These are phyloP conservation scores for Theileria orientalis DNA, from an alignment of 169 alveolate species.

Conservation along the genomic window DNA sequence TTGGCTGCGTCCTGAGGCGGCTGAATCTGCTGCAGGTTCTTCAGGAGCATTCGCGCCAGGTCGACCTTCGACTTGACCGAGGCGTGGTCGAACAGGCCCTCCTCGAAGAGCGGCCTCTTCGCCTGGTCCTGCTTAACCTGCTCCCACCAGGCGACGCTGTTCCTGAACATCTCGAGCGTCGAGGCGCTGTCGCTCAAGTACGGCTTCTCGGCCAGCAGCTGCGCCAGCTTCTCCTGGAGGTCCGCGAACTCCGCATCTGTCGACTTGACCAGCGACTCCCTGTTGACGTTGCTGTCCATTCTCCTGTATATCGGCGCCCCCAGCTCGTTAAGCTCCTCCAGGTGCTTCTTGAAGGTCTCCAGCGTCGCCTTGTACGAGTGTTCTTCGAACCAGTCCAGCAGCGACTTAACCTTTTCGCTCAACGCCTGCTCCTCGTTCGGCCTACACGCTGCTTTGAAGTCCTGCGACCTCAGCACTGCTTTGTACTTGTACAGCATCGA, in stretches of 20 bases:
- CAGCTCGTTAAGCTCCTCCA: slow-evolving; percentile 25
- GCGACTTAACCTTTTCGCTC: not conserved
- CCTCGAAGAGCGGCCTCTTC: slow-evolving; percentile 26
- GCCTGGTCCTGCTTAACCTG: slow-evolving; percentile 46
- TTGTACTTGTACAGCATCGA: slow-evolving; percentile 57
- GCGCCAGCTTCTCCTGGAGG: slow-evolving; percentile 14
- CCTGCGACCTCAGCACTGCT: slow-evolving; percentile 25
- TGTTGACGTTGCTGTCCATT: slow-evolving; percentile 38
- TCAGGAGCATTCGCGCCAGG: slow-evolving; percentile 15
- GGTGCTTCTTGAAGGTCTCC: slow-evolving; percentile 32
- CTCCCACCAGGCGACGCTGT: slow-evolving; percentile 50
- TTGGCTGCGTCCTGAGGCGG: slow-evolving; percentile 1
- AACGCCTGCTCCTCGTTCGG: slow-evolving; percentile 6
- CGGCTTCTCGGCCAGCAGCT: slow-evolving; percentile 43
- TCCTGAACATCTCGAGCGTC: slow-evolving; percentile 15
- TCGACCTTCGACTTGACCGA: slow-evolving; percentile 22
- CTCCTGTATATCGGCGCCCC: slow-evolving; percentile 39
- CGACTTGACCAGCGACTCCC: slow-evolving; percentile 27
- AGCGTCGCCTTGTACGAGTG: slow-evolving; percentile 44
- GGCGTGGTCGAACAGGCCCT: slow-evolving; percentile 31
- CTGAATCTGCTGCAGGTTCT: slow-evolving; percentile 16
- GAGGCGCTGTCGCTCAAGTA: slow-evolving; percentile 18
- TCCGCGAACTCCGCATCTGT: slow-evolving; percentile 25
- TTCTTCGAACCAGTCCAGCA: slow-evolving; percentile 57
- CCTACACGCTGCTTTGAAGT: slow-evolving; percentile 51